Percentiles rank a stretch among this genome's conserved stretches.
Conservation (phyloP, 1,284 basidiomycete species). For the Entoloma clypeatum region DNA sequence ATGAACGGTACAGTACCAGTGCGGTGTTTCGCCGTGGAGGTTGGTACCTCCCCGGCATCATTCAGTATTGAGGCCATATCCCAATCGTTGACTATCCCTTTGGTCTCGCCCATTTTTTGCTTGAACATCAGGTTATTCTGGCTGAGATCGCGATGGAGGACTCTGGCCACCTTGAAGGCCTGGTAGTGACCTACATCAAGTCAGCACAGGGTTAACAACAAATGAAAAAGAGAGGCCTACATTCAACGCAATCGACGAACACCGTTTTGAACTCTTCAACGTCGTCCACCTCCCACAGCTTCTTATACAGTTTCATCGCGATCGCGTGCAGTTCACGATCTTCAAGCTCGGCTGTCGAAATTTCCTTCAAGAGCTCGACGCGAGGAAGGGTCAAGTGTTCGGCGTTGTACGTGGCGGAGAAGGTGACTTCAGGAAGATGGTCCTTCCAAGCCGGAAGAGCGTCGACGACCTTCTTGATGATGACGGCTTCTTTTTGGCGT, state of each 20-base stretch:
- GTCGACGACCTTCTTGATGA: neutral
- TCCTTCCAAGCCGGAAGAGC: neutral
- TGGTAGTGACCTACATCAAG: constrained; percentile 17
- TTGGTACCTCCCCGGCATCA: neutral
- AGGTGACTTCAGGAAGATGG: constrained; percentile 6
- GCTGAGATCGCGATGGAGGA: constrained; percentile 28
- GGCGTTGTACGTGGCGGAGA: neutral
- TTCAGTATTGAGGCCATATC: constrained; percentile 10
- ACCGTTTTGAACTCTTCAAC: constrained; percentile 21
- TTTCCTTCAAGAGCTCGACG: neutral
- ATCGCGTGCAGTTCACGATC: constrained; percentile 7
- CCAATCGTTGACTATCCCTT: constrained; percentile 24
- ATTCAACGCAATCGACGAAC: constrained; percentile 7
- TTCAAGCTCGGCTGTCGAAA: neutral
- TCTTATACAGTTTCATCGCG: constrained; percentile 6
- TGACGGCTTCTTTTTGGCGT: neutral
- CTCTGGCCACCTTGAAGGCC: constrained; percentile 12
- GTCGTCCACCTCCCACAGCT: constrained; percentile 18
- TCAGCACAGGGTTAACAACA: neutral
- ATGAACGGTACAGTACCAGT: constrained; percentile 28
- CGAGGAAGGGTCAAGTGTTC: constrained; percentile 5
- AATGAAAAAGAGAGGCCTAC: neutral
- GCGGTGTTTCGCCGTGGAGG: constrained; percentile 15
- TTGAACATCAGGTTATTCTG: constrained; percentile 27
- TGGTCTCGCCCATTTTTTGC: constrained; percentile 1